Base-by-base conservation (phyloP, 371 early-diverging fungal genomes). In the Mucor velutinosus region DNA sequence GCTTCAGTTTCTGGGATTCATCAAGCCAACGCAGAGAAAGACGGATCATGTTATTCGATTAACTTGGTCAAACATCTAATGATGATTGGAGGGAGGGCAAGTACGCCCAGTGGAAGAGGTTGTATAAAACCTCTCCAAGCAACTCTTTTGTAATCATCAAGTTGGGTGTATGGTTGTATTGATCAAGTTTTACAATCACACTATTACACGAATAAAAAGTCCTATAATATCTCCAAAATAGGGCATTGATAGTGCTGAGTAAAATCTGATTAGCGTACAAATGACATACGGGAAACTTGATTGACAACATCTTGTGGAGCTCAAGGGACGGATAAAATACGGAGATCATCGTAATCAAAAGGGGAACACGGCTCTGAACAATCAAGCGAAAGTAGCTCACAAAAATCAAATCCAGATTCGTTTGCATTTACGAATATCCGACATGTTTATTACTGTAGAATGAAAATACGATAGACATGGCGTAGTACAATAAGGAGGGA, bases 11-110 rank as follows among this genome's bases (percentile, higher is more conserved):
- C 64, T 97, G 64, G 97, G 97, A 3, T 94, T 96, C 63, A 92
- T 97, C 69, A 93, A 93, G 66, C 84, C 90, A 19, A 95, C 97
- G 7, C 88, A 85, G 60, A 77, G 94, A 41, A 97, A 97, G 79
- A 93, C 94, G 4, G 98, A 97, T 74, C 97, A 97, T 80, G 95
- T 96, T 5, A 65, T 87, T 72, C 85, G 94, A 60, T 78, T 96
- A 69, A 93, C 94, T 0, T 96, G 96, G 95, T 92, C 93, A 23
- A 83, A 79, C 37, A 80, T 86, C 7, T 89, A 75, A 70, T 4
- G 3, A 32, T 56, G 55, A 47, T 19, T 41, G 17, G 41, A 41
- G 6, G 4, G 17, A 41, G n/a, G n/a, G n/a, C n/a, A n/a, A n/a
- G n/a, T n/a, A n/a, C n/a, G n/a, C n/a, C n/a, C n/a, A n/a, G n/a